phyloP scores from a whole-genome alignment of 2,329 filamentous ascomycete species.

The Penicillium sumatraense region DNA sequence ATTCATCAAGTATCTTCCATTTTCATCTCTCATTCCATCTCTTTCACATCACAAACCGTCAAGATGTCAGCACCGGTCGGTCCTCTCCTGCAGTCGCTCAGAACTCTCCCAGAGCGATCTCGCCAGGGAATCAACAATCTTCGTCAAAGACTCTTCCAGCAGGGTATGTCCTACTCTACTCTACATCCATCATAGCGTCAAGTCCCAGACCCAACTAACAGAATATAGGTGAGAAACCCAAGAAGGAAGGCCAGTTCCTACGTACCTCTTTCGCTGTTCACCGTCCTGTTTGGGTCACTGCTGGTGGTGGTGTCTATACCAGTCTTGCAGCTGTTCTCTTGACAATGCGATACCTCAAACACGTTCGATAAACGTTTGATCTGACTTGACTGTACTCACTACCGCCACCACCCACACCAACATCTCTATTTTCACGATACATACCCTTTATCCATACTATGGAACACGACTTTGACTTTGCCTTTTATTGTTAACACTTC shows the following conservation, averaged over 20 bases:
- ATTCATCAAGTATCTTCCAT: slow-evolving; percentile 6
- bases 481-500: neutral
- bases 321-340: slow-evolving; percentile 36
- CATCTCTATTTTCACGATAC: neutral
- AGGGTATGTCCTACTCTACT: slow-evolving; percentile 25
- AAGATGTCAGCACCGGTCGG: slow-evolving; percentile 30
- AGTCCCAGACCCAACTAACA: slow-evolving; percentile 9
- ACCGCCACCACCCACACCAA: neutral
- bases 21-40: neutral
- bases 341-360: slow-evolving; percentile 36
- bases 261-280: slow-evolving; percentile 37
- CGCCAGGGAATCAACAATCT: slow-evolving; percentile 30
- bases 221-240: slow-evolving; percentile 30
- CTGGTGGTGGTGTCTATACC: slow-evolving; percentile 36
- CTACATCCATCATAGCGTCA: neutral
- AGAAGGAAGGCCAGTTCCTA: slow-evolving; percentile 31
- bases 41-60: neutral
- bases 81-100: slow-evolving; percentile 25
- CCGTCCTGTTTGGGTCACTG: slow-evolving; percentile 38
- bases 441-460: slow-evolving; percentile 1
- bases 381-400: neutral
- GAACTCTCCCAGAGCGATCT: slow-evolving; percentile 27
- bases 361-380: slow-evolving; percentile 16
- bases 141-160: slow-evolving; percentile 30
- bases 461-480: neutral